Base-by-base conservation (phyloP, 2,329 filamentous ascomycete species). In the Diaporthe vexans region DNA sequence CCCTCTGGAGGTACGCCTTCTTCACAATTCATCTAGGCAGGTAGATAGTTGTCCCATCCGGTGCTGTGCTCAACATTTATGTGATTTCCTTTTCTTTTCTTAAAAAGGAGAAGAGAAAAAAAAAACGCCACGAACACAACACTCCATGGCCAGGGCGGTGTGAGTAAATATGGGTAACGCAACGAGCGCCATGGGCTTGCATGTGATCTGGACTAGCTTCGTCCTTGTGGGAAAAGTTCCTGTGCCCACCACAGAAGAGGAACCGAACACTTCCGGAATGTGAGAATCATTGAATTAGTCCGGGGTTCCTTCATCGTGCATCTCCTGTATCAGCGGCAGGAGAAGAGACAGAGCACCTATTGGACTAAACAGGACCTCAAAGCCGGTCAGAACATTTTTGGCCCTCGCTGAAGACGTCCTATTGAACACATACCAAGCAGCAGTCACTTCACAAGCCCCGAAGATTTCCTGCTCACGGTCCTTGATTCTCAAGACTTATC, bases 401-500 rank as follows among this genome's bases (percentile, higher is more conserved):
- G 17, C 6, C 40, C 40, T 46, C 4, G 40, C 13, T n/a, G 24
- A 21, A 29, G 37, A 61, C 37, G 15, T 26, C 7, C 8, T 9
- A 15, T 46, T 61, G 8, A 21, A 11, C 37, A 15, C 40, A 7
- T 1, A 19, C 8, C 37, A 15, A 43, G 13, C 46, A 19, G 11
- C 15, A 8, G 21, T 52, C 26, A 35, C n/a, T 19, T 51, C 61
- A n/a, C 63, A 3, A 7, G 13, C 40, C 15, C 40, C 40, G 4
- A 43, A 43, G 40, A 26, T 13, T 51, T 68, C 37, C 3, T 19
- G 33, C 48, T 40, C 46, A 54, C 33, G n/a, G 1, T 54, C n/a
- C 46, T 67, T 17, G 11, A 54, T 68, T 54, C 33, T 68, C 33
- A 37, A 54, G 63, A 37, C 48, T 24, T 40, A 5, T 54, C 63